These are phyloP conservation scores for Fagopyrum esculentum DNA, from an alignment of 148 eudicot genomes.

Conservation along the genomic window DNA sequence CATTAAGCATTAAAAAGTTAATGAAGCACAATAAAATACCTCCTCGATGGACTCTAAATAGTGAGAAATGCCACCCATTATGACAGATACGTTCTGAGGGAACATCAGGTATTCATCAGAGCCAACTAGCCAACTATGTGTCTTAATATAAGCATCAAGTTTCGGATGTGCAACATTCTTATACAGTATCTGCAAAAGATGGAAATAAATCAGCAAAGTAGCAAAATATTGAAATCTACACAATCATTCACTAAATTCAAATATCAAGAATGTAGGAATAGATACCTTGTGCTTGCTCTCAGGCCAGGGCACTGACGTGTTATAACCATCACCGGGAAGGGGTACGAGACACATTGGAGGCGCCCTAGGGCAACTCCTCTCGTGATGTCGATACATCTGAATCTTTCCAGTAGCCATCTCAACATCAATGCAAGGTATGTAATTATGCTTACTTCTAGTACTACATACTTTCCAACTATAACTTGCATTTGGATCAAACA, in stretches of 20 bases:
- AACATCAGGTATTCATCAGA: slow-evolving; percentile 74
- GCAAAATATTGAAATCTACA: not conserved
- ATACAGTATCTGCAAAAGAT: slow-evolving; percentile 55
- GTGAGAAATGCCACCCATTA: slow-evolving; percentile 63
- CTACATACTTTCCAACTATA: slow-evolving; percentile 78
- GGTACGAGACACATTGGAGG: slow-evolving; percentile 92
- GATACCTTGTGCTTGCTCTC: slow-evolving; percentile 73
- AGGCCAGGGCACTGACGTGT: slow-evolving; percentile 77
- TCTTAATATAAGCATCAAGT: slow-evolving; percentile 63
- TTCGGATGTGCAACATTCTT: slow-evolving; percentile 96
- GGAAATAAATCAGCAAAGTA: slow-evolving; percentile 16
- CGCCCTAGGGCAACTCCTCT: slow-evolving; percentile 68
- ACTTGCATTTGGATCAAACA: slow-evolving; percentile 65
- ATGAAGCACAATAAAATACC: slow-evolving; percentile 30
- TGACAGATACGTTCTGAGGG: slow-evolving; percentile 59
- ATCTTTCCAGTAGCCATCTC: slow-evolving; percentile 47
- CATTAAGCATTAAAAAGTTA: not conserved
- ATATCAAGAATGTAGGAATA: not conserved
- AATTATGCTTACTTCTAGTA: slow-evolving; percentile 81
- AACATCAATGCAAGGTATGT: slow-evolving; percentile 91
- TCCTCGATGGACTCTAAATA: slow-evolving; percentile 85
- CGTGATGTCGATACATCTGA: slow-evolving; percentile 71
- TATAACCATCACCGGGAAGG: slow-evolving; percentile 79
- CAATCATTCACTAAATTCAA: not conserved
- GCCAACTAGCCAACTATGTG: slow-evolving; percentile 53